Conservation (phyloP, 805 yeast genomes). For the Candida quercuum region DNA sequence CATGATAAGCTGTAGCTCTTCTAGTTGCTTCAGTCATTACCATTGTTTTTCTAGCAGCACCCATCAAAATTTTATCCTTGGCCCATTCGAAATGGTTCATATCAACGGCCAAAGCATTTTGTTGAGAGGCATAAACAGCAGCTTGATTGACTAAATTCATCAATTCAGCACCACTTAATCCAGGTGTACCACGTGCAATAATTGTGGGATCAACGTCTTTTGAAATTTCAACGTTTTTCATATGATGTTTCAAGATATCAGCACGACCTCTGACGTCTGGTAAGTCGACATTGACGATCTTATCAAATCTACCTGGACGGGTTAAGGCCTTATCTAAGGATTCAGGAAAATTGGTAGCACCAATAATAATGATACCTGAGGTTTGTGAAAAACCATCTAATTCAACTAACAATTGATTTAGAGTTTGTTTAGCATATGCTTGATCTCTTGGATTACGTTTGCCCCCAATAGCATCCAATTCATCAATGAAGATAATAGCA, state of each 20-base stretch:
- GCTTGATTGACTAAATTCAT: conserved; percentile 97
- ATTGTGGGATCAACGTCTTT: conserved; percentile 82
- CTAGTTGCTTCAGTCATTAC: conserved; percentile 94
- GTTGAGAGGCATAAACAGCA: conserved; percentile 93
- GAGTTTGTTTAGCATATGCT: conserved; percentile 96
- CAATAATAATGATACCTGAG: conserved; percentile 90
- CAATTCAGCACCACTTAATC: conserved; percentile 96
- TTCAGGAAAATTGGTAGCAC: conserved; percentile 98
- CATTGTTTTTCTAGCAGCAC: conserved; percentile 97
- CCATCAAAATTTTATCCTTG: conserved; percentile 94
- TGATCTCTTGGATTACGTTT: conserved; percentile 96
- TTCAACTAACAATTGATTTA: conserved; percentile 92
- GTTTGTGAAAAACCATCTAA: conserved; percentile 93
- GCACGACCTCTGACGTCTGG: conserved; percentile 98
- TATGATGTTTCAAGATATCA: conserved; percentile 85
- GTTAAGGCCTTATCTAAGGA: conserved; percentile 94
- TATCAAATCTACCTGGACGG: conserved; percentile 97
- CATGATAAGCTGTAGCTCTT: conserved; percentile 94
- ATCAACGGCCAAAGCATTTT: conserved; percentile 83
- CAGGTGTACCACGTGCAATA: conserved; percentile 96
- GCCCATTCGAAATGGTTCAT: conserved; percentile 98
- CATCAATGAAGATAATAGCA: conserved; percentile 95
- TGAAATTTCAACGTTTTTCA: conserved; percentile 84
- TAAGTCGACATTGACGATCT: conserved; percentile 87
- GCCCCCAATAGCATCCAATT: conserved; percentile 97